phyloP scores from a whole-genome alignment of 2,329 filamentous ascomycete species.

The Colletotrichum sp. region DNA sequence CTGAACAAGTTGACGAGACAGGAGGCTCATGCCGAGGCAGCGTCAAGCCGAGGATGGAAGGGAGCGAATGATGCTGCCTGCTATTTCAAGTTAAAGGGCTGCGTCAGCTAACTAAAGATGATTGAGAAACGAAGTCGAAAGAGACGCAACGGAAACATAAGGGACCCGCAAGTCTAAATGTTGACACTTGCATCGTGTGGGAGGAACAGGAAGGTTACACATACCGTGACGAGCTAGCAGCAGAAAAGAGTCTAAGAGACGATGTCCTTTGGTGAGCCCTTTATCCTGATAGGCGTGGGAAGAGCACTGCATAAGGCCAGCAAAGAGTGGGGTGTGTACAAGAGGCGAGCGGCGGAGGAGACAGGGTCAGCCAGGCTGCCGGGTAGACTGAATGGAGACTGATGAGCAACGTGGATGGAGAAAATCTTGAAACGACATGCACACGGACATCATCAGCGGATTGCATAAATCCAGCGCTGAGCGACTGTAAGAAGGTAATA shows the following conservation, averaged over 20 bases:
- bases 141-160: not conserved
- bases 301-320: not conserved
- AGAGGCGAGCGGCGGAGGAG: not conserved
- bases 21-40: not conserved
- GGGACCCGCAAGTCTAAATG: conserved; percentile 6
- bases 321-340: conserved; percentile 16
- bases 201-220: not conserved
- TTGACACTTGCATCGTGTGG: not conserved
- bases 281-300: conserved; percentile 18
- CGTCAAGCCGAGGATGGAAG: not conserved
- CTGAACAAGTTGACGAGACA: not conserved
- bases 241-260: not conserved
- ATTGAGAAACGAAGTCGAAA: not conserved
- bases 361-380: conserved; percentile 2
- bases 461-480: conserved; percentile 11
- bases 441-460: conserved; percentile 1
- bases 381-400: not conserved
- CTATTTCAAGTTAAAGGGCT: not conserved
- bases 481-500: not conserved
- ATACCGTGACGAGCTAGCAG: not conserved
- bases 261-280: not conserved
- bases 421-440: conserved; percentile 4
- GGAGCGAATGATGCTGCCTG: not conserved
- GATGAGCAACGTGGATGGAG: not conserved
- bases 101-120: not conserved